Conservation (phyloP, 2,329 filamentous ascomycete genomes). For the Mycosphaerella sp. region DNA sequence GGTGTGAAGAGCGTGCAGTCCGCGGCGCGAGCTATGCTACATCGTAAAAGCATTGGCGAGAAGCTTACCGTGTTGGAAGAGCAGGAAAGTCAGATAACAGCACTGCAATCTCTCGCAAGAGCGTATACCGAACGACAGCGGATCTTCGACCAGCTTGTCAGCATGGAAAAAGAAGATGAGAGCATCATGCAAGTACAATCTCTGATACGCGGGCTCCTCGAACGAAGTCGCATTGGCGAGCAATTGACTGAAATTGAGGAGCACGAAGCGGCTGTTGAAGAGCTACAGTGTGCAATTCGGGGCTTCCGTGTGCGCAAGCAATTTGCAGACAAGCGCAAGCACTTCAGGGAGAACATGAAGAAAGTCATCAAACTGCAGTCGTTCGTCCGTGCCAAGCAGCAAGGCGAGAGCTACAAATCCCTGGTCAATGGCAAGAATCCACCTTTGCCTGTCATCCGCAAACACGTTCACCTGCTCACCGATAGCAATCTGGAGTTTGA, state of each 20-base stretch:
- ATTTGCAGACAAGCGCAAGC: slow-evolving; percentile 79
- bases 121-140: slow-evolving; percentile 59
- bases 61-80: slow-evolving; percentile 51
- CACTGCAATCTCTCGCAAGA: slow-evolving; percentile 61
- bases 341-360: slow-evolving; percentile 95
- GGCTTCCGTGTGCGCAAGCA: slow-evolving; percentile 66
- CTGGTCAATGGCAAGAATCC: slow-evolving; percentile 94
- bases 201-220: slow-evolving; percentile 69
- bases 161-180: slow-evolving; percentile 62
- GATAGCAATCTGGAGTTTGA: slow-evolving; percentile 99
- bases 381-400: slow-evolving; percentile 87
- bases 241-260: slow-evolving; percentile 72
- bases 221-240: slow-evolving; percentile 66
- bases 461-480: slow-evolving; percentile 94
- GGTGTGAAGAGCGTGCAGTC: slow-evolving; percentile 49
- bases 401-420: slow-evolving; percentile 97
- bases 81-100: slow-evolving; percentile 52
- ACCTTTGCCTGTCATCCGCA: slow-evolving; percentile 92
- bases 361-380: slow-evolving; percentile 99
- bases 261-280: slow-evolving; percentile 69
- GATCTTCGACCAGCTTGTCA: slow-evolving; percentile 58
- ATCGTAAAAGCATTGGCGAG: slow-evolving; percentile 40
- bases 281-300: slow-evolving; percentile 67
- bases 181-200: slow-evolving; percentile 67
- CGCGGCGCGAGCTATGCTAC: slow-evolving; percentile 44